Percentiles rank a stretch among this genome's conserved stretches.
Evolutionary conservation across 768 basidiomycete species (phyloP).

Genomic region (Tylopilus felleus): DNA sequence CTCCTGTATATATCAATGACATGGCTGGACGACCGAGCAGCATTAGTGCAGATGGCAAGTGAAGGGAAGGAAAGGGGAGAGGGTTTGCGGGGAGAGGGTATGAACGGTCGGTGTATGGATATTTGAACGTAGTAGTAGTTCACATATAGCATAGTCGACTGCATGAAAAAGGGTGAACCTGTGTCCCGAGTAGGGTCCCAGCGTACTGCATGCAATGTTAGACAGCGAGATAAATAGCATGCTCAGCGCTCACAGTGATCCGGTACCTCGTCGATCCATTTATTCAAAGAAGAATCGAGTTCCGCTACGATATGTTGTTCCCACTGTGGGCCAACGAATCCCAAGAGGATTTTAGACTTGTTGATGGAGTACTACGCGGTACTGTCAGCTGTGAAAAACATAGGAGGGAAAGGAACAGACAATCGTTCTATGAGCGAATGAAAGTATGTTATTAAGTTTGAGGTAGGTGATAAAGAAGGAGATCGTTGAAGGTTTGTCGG

Average conservation of each 20-base stretch:
- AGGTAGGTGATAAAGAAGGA: conserved; percentile 52
- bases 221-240: not conserved
- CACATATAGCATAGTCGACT: conserved; percentile 50
- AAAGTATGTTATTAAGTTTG: conserved; percentile 61
- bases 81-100: conserved; percentile 59
- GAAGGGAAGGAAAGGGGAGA: conserved; percentile 52
- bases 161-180: conserved; percentile 39
- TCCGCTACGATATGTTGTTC: conserved; percentile 66
- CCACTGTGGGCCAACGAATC: conserved; percentile 50
- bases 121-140: conserved; percentile 61
- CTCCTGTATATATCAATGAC: conserved; percentile 58
- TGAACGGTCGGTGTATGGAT: conserved; percentile 74
- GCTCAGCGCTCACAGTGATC: conserved; percentile 29
- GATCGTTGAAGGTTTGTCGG: conserved; percentile 50
- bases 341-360: conserved; percentile 52
- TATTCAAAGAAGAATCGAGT: conserved; percentile 71
- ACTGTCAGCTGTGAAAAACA: not conserved
- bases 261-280: conserved; percentile 75
- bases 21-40: conserved; percentile 72
- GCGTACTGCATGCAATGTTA: conserved; percentile 30
- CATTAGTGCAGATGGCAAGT: conserved; percentile 82
- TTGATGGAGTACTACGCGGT: conserved; percentile 64
- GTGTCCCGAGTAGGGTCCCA: conserved; percentile 44
- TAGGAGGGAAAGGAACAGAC: conserved; percentile 30
- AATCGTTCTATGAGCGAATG: conserved; percentile 59